Percentiles rank a stretch among this genome's conserved stretches.
phyloP scores from a whole-genome alignment of 2,329 filamentous ascomycete species.

The Sporothrix luriei region DNA sequence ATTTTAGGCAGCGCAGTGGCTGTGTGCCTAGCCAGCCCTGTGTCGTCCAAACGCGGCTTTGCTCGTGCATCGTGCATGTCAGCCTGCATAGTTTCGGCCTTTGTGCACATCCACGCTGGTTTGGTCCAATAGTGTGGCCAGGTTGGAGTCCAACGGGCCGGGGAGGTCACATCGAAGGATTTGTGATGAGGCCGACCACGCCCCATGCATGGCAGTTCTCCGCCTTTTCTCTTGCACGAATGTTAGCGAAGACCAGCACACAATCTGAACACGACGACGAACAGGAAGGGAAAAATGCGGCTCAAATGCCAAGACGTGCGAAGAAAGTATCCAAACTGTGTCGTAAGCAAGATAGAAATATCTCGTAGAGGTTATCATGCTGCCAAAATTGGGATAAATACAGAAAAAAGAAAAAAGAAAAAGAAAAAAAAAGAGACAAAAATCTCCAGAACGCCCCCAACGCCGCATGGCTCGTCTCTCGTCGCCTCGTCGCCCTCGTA shows the following conservation, averaged over 20 bases:
- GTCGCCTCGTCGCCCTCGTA: neutral
- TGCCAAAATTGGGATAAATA: too few relatives aligned
- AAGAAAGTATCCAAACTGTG: neutral
- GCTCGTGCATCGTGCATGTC: neutral
- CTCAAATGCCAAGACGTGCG: neutral
- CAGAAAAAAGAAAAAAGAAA: neutral
- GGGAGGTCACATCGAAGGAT: neutral
- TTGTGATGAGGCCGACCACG: neutral
- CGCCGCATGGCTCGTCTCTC: constrained; percentile 16
- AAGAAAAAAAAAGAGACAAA: neutral
- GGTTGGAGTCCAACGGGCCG: too few relatives aligned
- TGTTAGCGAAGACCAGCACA: neutral
- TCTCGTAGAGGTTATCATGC: too few relatives aligned
- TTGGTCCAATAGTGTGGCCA: neutral
- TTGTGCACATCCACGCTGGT: neutral
- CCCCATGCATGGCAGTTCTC: neutral
- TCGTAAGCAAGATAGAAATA: neutral
- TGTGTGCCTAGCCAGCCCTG: neutral
- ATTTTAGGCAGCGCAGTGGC: constrained; percentile 17
- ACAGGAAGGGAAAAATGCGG: too few relatives aligned
- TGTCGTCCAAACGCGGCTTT: neutral
- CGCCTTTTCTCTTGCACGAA: neutral
- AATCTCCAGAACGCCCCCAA: constrained; percentile 22
- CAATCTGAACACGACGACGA: neutral
- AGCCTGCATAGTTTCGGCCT: neutral